Conservation (phyloP, 2,329 filamentous ascomycete genomes). For the Dactylella cylindrospora region DNA sequence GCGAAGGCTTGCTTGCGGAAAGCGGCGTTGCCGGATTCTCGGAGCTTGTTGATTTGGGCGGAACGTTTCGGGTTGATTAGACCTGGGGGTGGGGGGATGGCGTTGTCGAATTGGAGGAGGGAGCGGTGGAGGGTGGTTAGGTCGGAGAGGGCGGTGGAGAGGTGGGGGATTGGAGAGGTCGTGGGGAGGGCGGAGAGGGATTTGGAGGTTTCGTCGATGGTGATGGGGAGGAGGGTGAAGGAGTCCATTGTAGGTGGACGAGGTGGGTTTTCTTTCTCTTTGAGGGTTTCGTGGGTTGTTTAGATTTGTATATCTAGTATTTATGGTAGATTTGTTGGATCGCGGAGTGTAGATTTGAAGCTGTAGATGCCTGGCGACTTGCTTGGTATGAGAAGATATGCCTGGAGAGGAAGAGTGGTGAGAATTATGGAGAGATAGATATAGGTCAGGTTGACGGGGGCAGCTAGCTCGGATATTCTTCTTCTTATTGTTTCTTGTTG, state of each 20-base stretch:
- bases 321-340: not conserved
- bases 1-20: slow-evolving; percentile 74
- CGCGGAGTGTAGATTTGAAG: not conserved
- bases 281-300: slow-evolving; percentile 43
- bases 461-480: too few species aligned
- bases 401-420: not conserved
- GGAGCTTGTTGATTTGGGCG: slow-evolving; percentile 84
- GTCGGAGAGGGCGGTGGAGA: slow-evolving; percentile 66
- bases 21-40: slow-evolving; percentile 79
- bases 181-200: slow-evolving; percentile 60
- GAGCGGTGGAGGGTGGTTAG: slow-evolving; percentile 78
- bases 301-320: not conserved
- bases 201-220: slow-evolving; percentile 80
- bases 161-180: slow-evolving; percentile 55
- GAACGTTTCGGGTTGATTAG: slow-evolving; percentile 91
- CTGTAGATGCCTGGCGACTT: slow-evolving; percentile 7
- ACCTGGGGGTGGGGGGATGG: slow-evolving; percentile 77
- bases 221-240: slow-evolving; percentile 79
- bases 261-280: slow-evolving; percentile 51
- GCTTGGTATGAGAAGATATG: not conserved
- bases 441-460: not conserved
- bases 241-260: slow-evolving; percentile 61
- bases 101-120: slow-evolving; percentile 66
- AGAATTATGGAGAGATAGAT: not conserved
- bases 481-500: not conserved